phyloP scores from a whole-genome alignment of 1,284 basidiomycete genomes.

The Takashimella koratensis region DNA sequence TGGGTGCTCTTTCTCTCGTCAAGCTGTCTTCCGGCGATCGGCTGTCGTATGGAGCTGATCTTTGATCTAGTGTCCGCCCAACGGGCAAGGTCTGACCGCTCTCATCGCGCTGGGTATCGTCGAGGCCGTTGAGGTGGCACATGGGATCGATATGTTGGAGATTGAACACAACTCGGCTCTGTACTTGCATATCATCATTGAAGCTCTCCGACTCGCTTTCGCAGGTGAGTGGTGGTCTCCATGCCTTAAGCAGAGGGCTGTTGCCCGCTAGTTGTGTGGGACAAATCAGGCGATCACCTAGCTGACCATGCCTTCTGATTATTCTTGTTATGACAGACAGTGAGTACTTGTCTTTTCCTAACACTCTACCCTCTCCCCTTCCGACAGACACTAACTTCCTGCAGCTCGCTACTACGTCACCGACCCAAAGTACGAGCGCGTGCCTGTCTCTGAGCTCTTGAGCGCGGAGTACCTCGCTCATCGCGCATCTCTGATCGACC shows the following conservation, averaged over 20 bases:
- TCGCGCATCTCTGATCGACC: slow-evolving; percentile 76
- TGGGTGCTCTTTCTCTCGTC: too few species aligned
- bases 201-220: slow-evolving; percentile 51
- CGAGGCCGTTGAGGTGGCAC: slow-evolving; percentile 74
- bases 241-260: too few species aligned
- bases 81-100: slow-evolving; percentile 92
- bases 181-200: slow-evolving; percentile 84
- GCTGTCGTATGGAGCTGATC: not conserved
- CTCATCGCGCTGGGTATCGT: slow-evolving; percentile 86
- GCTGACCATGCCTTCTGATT: not conserved
- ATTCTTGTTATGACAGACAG: slow-evolving; percentile 6
- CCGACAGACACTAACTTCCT: too few species aligned
- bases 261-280: too few species aligned
- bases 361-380: too few species aligned
- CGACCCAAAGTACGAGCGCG: slow-evolving; percentile 70
- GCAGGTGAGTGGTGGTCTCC: slow-evolving; percentile 34
- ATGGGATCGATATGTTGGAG: slow-evolving; percentile 64
- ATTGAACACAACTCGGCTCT: slow-evolving; percentile 82
- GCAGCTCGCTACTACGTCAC: slow-evolving; percentile 73
- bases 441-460: slow-evolving; percentile 72
- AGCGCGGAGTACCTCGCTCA: slow-evolving; percentile 77
- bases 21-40: not conserved
- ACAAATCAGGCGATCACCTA: too few species aligned
- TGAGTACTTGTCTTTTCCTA: not conserved
- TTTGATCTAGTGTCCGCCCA: slow-evolving; percentile 70